Evolutionary conservation across 2,329 filamentous ascomycete genomes (phyloP), one percentile per base, ranked within the genome.

Genomic region (Acrocalymma vagum): DNA sequence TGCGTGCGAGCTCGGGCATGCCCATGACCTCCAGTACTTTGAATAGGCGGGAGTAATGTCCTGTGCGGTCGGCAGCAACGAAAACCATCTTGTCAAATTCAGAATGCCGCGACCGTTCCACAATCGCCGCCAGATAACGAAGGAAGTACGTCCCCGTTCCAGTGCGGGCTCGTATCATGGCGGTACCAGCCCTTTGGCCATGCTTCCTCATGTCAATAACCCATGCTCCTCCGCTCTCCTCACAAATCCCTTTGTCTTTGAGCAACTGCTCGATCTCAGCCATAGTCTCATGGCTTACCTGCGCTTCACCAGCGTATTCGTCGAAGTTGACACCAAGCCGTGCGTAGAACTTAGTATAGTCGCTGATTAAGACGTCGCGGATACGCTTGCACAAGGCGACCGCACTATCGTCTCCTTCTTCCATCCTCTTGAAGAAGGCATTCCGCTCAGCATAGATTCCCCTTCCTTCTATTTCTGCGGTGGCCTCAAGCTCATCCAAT

Each of bases 1-100:
- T 87, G 48, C 77, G 76, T 5, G 83, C 81, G 40, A 90, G 80
- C 3, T 90, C 86, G 43, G 80, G 77, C 62, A 86, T 76, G 23
- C 83, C 86, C 71, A 90, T 81, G 16, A 90, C 77, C 62, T 88
- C 83, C 44, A 90, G 76, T 22, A 90, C 88, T 74, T 88, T 89
- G 77, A 89, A 88, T 11, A 91, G 75, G 64, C 90, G 86, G 58
- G 83, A 82, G 38, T 90, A 77, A 62, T 91, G 87, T 9, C 87
- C 75, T 56, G 87, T 86, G 58, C 90, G 87, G 50, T 85, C 81
- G 16, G 86, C 86, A 20, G 90, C 83, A 8, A 91, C 87, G 60
- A 90, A 91, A 48, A 90, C 86, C 86, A 91, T 88, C 64, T 88
- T 83, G 71, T 91, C 86, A 56, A 88, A 90, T 9, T 83, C 67